These are phyloP conservation scores for Podaxis rugospora DNA, from an alignment of 768 basidiomycete species.

Conservation along the genomic window DNA sequence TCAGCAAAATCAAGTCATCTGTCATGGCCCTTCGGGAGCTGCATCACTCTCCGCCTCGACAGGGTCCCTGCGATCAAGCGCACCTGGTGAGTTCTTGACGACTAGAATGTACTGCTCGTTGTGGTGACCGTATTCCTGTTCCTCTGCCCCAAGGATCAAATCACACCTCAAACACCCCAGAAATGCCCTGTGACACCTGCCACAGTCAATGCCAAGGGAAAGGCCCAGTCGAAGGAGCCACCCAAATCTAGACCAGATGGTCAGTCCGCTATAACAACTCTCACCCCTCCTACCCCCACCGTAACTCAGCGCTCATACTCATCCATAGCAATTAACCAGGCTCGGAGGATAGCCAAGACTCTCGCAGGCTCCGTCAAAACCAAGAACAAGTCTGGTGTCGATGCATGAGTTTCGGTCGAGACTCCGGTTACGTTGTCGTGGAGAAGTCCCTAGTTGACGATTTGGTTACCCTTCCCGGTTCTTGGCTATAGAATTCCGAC, in stretches of 20 bases:
- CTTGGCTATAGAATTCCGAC: neutral
- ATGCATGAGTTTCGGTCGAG: neutral
- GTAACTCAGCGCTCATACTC: neutral
- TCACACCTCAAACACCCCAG: neutral
- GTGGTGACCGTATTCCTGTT: neutral
- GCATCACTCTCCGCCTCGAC: neutral
- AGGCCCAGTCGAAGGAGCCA: neutral
- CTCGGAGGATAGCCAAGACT: neutral
- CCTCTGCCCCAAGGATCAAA: neutral
- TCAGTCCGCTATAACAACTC: neutral
- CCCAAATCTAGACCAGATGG: neutral
- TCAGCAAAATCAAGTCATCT: neutral
- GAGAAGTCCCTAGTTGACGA: neutral
- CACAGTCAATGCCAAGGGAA: too few relatives aligned
- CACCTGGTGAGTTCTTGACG: neutral
- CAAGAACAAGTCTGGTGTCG: neutral
- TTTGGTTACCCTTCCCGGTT: neutral
- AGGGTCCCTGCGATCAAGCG: neutral
- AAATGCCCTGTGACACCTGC: too few relatives aligned
- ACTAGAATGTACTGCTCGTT: neutral
- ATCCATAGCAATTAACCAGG: conserved; percentile 3
- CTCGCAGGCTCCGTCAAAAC: neutral
- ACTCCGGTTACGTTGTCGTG: neutral
- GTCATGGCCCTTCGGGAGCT: neutral
- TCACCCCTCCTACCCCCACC: neutral